Evolutionary conservation across 2,329 filamentous ascomycete genomes (phyloP), one percentile per base, ranked within the genome.

Genomic region (Epichloe sibirici): DNA sequence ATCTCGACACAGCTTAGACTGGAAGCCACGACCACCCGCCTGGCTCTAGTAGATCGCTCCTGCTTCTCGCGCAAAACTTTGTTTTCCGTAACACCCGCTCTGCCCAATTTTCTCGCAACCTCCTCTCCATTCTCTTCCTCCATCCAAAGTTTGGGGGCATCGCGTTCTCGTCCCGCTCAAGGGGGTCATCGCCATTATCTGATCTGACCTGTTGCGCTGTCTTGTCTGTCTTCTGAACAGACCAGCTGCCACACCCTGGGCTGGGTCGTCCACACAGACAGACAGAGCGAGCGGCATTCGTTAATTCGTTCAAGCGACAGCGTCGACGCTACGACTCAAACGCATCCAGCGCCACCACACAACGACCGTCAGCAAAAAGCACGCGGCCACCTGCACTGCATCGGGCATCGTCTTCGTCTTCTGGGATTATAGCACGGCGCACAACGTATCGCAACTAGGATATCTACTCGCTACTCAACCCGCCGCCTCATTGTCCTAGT

Each of bases 21-120:
- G 34, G 45, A 48, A 54, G 49, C 52, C 52, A 51, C 52, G 52
- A 54, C 17, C 17, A 21, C 52, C 52, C 52, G 49, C 49, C 40
- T 13, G 11, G 25, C 25, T 48, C 51, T 42, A 25, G 15, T 42
- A 25, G 15, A 35, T 48, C 35, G 39, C 39, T 48, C 52, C 49
- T 54, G 49, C 43, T 46, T 34, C 31, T 35, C 42, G 25, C 48
- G 23, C 35, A 25, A 53, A 49, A 49, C 47, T 53, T 46, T 46
- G 35, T 53, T 49, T 46, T 53, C 48, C 48, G 43, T 28, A 23
- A 23, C 38, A 44, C 43, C 48, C 52, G 48, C 51, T 42, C 17
- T 43, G 43, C 15, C 48, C 37, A 38, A 5, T 45, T 28, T 47
- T 31, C 31, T 31, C 42, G 37, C 42, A 13, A 21, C 28, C 39